phyloP scores from a whole-genome alignment of 2,329 filamentous ascomycete species.

The Cercospora sesami region DNA sequence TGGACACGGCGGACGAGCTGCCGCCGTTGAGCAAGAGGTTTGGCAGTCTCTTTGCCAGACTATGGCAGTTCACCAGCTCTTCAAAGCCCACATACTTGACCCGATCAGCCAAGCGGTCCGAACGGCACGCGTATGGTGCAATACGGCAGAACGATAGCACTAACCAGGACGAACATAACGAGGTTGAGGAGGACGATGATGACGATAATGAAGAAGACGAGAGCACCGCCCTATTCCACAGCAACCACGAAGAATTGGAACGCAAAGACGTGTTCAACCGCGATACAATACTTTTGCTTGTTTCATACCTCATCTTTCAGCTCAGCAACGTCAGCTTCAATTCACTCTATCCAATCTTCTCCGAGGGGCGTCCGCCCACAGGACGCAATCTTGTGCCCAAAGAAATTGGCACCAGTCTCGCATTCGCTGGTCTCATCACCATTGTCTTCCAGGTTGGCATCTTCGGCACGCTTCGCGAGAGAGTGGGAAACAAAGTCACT shows the following conservation, averaged over 20 bases:
- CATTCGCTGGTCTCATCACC: conserved; percentile 78
- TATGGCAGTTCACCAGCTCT: conserved; percentile 68
- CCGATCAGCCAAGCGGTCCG: conserved; percentile 28
- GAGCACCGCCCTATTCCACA: conserved; percentile 42
- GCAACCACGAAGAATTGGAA: conserved; percentile 51
- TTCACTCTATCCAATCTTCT: conserved; percentile 91
- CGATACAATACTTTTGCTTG: conserved; percentile 77
- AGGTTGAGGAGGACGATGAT: conserved; percentile 29
- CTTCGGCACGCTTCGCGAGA: conserved; percentile 75
- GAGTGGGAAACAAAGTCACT: conserved; percentile 79
- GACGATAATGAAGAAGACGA: conserved; percentile 44
- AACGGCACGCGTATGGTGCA: conserved; percentile 17
- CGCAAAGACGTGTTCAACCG: conserved; percentile 68
- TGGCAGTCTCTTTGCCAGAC: conserved; percentile 62
- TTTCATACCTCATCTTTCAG: conserved; percentile 90
- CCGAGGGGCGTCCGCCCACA: conserved; percentile 69
- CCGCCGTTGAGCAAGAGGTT: conserved; percentile 62
- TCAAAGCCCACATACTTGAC: conserved; percentile 61
- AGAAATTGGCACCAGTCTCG: conserved; percentile 82
- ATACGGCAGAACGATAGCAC: conserved; percentile 20
- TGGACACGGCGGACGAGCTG: conserved; percentile 65
- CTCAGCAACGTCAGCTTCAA: conserved; percentile 94
- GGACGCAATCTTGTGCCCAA: conserved; percentile 74
- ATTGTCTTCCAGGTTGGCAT: conserved; percentile 87
- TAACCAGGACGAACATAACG: conserved; percentile 22